A percentile compares a stretch with the other conserved stretches of the same genome.
phyloP scores from a whole-genome alignment of 2,329 filamentous ascomycete genomes.

The Didymella pomorum region DNA sequence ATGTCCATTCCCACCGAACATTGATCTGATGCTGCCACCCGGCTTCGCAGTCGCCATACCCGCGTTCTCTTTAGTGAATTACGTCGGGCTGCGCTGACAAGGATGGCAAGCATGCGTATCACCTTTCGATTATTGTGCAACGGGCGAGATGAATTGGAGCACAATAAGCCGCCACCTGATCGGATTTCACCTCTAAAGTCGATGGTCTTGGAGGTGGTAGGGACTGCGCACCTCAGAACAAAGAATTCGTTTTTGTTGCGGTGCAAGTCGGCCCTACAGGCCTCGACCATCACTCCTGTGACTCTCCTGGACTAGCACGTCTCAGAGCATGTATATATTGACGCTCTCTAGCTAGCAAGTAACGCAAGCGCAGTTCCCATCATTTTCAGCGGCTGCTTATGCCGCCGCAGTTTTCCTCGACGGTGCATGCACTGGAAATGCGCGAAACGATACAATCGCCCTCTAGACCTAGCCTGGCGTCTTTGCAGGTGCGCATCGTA shows the following conservation, averaged over 20 bases:
- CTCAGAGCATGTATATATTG: too few relatives aligned
- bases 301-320: too few relatives aligned
- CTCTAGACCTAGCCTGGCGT: neutral
- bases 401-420: neutral
- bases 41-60: conserved; percentile 30
- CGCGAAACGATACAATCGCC: neutral
- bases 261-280: too few relatives aligned
- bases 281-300: too few relatives aligned
- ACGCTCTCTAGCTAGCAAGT: too few relatives aligned
- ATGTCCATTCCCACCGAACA: conserved; percentile 42
- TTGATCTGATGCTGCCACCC: conserved; percentile 30
- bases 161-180: neutral
- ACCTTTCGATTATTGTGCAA: neutral
- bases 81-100: conserved; percentile 21
- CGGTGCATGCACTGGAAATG: neutral
- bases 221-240: neutral
- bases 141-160: neutral
- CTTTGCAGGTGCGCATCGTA: neutral
- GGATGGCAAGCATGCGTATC: conserved; percentile 32
- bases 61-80: conserved; percentile 26
- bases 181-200: neutral
- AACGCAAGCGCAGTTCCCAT: too few relatives aligned
- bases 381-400: too few relatives aligned
- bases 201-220: neutral
- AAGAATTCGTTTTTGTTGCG: too few relatives aligned